These are phyloP conservation scores for Hymenotorrendiella dingleyae DNA, from an alignment of 2,329 filamentous ascomycete genomes.

Conservation along the genomic window DNA sequence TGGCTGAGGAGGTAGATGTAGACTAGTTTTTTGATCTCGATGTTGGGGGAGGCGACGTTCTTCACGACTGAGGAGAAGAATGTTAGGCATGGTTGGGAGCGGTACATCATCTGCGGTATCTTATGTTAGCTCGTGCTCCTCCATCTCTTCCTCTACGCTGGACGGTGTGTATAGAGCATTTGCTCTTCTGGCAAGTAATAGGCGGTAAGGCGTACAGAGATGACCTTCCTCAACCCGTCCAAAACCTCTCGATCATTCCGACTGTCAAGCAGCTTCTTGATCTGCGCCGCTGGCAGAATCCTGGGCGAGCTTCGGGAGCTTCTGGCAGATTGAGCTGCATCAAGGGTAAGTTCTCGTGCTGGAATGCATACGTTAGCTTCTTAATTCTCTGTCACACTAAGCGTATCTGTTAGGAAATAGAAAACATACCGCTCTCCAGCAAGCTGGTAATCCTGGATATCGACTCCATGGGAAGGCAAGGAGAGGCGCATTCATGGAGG, in stretches of 20 bases:
- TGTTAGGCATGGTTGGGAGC: constrained; percentile 76
- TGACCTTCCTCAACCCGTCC: constrained; percentile 82
- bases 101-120: constrained; percentile 87
- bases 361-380: constrained; percentile 21
- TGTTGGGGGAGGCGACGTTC: constrained; percentile 88
- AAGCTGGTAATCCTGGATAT: constrained; percentile 89
- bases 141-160: background rate
- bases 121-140: background rate
- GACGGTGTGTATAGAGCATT: background rate
- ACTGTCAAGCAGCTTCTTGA: constrained; percentile 93
- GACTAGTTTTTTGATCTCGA: constrained; percentile 96
- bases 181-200: background rate
- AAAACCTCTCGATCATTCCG: constrained; percentile 88
- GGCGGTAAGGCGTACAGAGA: constrained; percentile 58
- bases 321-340: constrained; percentile 87
- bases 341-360: constrained; percentile 96
- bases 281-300: constrained; percentile 70
- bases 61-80: constrained; percentile 99
- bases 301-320: constrained; percentile 55
- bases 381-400: too few species aligned
- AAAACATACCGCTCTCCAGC: constrained; percentile 77
- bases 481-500: constrained; percentile 17
- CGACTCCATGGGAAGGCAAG: constrained; percentile 68
- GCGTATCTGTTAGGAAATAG: background rate
- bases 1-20: constrained; percentile 98